phyloP scores from a whole-genome alignment of 768 basidiomycete species.

The Dendrothele bispora region DNA sequence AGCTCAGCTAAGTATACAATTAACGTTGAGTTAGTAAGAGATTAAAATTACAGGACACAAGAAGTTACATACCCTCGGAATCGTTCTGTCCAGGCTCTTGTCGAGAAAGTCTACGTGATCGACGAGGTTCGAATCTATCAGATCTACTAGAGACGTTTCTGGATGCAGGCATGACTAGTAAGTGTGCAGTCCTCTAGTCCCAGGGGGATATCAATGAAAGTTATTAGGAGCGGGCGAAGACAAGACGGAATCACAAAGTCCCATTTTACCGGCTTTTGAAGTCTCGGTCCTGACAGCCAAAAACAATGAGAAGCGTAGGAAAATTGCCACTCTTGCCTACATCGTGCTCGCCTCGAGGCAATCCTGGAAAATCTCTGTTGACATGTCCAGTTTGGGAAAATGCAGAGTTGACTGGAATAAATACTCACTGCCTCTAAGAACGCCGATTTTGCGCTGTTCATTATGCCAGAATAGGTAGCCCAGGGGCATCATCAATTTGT shows the following conservation, averaged over 20 bases:
- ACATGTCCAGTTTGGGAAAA: no score
- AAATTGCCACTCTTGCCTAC: conserved; percentile 33
- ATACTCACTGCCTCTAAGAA: no score
- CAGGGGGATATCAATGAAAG: conserved; percentile 14
- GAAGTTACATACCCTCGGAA: conserved; percentile 27
- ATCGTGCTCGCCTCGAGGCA: conserved; percentile 37
- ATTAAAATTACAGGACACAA: no score
- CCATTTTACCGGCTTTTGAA: conserved; percentile 21
- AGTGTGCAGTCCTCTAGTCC: background rate
- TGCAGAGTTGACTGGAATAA: no score
- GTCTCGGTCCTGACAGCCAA: conserved; percentile 8
- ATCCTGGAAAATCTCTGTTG: conserved; percentile 8
- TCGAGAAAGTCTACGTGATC: conserved; percentile 43
- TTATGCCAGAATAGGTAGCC: no score
- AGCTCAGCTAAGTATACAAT: background rate
- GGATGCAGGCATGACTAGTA: conserved; percentile 14
- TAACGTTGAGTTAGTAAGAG: conserved; percentile 5
- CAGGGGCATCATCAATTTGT: no score
- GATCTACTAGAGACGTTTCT: conserved; percentile 11
- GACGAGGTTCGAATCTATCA: conserved; percentile 27
- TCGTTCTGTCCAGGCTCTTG: conserved; percentile 34
- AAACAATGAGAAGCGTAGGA: conserved; percentile 11
- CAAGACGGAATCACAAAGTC: background rate
- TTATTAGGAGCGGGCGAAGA: background rate
- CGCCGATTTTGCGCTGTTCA: no score